Percentiles rank a stretch among this genome's conserved stretches.
Conservation (phyloP, 345 rosid species). For the Punica granatum region DNA sequence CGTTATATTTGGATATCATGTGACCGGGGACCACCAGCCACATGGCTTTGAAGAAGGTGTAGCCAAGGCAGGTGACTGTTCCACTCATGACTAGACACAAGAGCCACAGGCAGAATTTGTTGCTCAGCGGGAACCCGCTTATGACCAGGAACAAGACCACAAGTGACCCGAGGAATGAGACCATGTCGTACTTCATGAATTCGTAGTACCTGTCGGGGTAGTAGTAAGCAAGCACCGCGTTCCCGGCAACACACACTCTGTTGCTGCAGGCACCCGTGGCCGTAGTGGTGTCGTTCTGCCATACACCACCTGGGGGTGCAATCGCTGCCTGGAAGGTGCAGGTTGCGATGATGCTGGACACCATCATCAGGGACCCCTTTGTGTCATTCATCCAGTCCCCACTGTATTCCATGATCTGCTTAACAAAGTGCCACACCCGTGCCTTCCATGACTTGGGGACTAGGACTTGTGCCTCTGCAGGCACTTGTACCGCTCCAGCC, state of each 20-base stretch:
- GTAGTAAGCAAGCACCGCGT: neutral
- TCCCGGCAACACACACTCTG: neutral
- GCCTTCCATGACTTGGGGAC: neutral
- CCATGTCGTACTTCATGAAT: neutral
- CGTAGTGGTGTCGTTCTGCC: neutral
- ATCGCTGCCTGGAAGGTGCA: neutral
- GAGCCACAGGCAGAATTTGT: neutral
- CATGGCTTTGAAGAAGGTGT: neutral
- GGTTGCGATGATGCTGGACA: constrained; percentile 1
- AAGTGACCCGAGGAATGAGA: neutral
- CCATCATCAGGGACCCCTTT: constrained; percentile 3
- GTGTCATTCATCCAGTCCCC: constrained; percentile 3
- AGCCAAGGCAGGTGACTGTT: neutral
- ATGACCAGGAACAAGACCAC: neutral
- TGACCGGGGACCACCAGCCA: neutral
- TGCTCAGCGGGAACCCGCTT: constrained; percentile 1
- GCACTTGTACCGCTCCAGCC: neutral
- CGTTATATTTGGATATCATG: neutral
- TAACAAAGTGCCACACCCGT: neutral
- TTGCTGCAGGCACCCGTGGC: too few species aligned
- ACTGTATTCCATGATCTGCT: neutral
- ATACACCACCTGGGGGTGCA: constrained; percentile 1
- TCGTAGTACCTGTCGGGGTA: neutral
- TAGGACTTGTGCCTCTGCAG: neutral
- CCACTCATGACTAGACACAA: neutral